Evolutionary conservation across 345 rosid species (phyloP).

Genomic region (Salix suchowensis): DNA sequence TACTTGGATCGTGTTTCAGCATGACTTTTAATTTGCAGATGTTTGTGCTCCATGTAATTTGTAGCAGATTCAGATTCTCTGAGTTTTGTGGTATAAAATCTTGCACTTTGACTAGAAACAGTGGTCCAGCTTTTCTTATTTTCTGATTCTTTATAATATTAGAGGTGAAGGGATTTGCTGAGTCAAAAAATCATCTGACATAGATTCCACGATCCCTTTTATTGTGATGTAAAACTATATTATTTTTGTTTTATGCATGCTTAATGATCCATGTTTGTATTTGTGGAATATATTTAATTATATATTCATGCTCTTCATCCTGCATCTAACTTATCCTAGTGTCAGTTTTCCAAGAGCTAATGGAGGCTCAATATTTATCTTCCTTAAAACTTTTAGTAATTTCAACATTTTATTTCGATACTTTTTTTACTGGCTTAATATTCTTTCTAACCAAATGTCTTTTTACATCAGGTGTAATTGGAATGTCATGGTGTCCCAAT

Average conservation of each 20-base stretch:
- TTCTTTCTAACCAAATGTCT: not conserved
- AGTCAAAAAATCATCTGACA: not conserved
- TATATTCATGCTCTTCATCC: too few relatives aligned
- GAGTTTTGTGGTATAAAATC: not conserved
- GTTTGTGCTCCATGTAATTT: not conserved
- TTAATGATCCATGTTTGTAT: not conserved
- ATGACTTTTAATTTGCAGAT: slow-evolving; percentile 4
- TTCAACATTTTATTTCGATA: not conserved
- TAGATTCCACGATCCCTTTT: too few relatives aligned
- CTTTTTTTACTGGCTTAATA: not conserved
- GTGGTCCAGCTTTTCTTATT: not conserved
- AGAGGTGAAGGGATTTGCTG: not conserved
- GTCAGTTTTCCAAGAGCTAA: not conserved
- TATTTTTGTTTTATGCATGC: not conserved
- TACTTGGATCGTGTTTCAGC: not conserved
- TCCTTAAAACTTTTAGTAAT: not conserved
- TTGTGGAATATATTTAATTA: not conserved
- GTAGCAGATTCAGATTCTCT: not conserved
- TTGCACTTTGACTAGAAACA: not conserved
- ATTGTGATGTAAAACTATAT: not conserved
- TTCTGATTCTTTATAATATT: not conserved
- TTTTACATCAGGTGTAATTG: slow-evolving; percentile 78
- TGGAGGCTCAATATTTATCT: not conserved
- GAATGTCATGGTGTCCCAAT: slow-evolving; percentile 97
- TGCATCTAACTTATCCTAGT: not conserved